Percentiles rank a stretch among this genome's conserved stretches.
These are phyloP conservation scores for Adansonia rubrostipa DNA, from an alignment of 441 rosid species.

Conservation along the genomic window DNA sequence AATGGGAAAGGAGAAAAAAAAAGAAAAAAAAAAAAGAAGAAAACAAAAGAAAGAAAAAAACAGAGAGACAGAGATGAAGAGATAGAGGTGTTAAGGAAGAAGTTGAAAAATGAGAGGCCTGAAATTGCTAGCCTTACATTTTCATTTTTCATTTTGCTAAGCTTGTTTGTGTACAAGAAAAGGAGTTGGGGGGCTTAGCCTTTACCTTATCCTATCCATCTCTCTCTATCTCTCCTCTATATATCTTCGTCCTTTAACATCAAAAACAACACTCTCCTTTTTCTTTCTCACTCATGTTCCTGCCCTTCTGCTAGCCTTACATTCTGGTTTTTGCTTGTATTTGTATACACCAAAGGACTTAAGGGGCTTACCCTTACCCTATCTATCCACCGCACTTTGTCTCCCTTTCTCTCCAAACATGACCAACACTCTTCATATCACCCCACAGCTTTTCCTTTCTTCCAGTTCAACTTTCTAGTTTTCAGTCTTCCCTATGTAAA, in stretches of 20 bases:
- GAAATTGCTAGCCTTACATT: constrained; percentile 57
- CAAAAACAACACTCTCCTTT: not conserved
- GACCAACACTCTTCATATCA: not conserved
- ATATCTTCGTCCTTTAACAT: constrained; percentile 29
- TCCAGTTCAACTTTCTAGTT: not conserved
- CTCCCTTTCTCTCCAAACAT: not conserved
- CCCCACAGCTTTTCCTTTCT: not conserved
- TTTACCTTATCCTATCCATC: constrained; percentile 79
- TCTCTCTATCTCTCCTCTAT: constrained; percentile 18
- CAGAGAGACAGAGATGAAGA: constrained; percentile 28
- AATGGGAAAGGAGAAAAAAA: not conserved
- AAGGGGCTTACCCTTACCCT: constrained; percentile 4
- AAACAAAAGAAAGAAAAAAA: not conserved
- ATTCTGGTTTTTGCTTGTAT: not conserved
- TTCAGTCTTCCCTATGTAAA: no score
- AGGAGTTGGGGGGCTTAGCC: constrained; percentile 18
- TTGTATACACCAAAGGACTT: not conserved
- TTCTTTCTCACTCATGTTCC: not conserved
- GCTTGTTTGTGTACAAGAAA: constrained; percentile 36
- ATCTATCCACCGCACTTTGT: not conserved
- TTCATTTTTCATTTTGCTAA: not conserved
- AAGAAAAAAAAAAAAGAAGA: not conserved
- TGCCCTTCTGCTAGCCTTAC: not conserved
- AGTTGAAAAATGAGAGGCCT: constrained; percentile 58
- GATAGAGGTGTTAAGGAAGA: constrained; percentile 42